phyloP scores from a whole-genome alignment of 306 rosid genomes.

The Boehmeria nivea region DNA sequence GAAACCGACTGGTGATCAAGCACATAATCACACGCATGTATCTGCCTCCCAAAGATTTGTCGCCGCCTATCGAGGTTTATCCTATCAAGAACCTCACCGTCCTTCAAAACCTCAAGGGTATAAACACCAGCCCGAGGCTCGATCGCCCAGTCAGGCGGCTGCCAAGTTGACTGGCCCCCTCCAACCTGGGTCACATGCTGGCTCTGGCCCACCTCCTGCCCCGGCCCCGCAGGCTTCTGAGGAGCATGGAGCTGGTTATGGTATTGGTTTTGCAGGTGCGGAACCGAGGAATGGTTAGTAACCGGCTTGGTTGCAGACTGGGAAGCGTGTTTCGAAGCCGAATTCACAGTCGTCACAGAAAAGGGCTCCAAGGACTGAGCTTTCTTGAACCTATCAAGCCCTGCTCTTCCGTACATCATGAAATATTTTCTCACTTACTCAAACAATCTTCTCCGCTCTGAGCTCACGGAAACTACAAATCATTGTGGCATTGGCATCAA shows the following conservation, averaged over 20 bases:
- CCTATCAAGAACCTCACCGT: conserved; percentile 68
- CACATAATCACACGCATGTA: conserved; percentile 74
- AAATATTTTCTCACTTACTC: background rate
- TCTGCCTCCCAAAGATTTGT: conserved; percentile 79
- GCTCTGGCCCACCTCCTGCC: too few species aligned
- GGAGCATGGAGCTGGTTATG: conserved; percentile 31
- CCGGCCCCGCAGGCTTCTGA: conserved; percentile 40
- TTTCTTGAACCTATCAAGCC: conserved; percentile 91
- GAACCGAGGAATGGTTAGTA: conserved; percentile 28
- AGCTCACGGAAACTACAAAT: background rate
- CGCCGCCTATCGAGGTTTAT: conserved; percentile 68
- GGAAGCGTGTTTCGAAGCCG: conserved; percentile 33
- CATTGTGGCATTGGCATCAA: conserved; percentile 3
- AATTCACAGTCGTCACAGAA: background rate
- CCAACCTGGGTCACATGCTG: conserved; percentile 70
- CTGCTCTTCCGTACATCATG: conserved; percentile 83
- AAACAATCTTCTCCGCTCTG: background rate
- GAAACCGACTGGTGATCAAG: conserved; percentile 98
- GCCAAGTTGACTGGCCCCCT: conserved; percentile 88
- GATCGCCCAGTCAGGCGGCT: conserved; percentile 95
- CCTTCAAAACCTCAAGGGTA: conserved; percentile 81
- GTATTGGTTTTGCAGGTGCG: conserved; percentile 27
- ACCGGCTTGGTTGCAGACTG: conserved; percentile 34
- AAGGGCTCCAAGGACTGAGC: conserved; percentile 89
- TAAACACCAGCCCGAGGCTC: conserved; percentile 88